Conservation (phyloP, 257 asterid species). For the Haberlea rhodopensis region DNA sequence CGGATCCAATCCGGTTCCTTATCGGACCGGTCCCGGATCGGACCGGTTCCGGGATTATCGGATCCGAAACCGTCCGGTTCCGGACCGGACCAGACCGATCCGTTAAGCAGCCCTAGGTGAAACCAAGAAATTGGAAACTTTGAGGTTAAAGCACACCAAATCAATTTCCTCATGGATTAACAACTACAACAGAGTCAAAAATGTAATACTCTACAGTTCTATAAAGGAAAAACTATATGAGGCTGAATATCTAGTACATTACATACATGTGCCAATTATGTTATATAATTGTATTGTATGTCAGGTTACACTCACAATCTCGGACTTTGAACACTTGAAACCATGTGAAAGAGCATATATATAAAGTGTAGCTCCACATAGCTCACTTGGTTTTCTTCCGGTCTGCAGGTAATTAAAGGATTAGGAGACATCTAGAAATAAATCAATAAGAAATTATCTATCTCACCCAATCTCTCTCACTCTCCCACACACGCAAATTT, state of each 20-base stretch:
- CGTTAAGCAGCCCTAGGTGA: too few relatives aligned
- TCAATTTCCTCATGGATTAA: constrained; percentile 7
- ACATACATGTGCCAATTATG: constrained; percentile 9
- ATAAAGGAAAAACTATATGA: background rate
- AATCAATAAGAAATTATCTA: background rate
- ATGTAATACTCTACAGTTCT: constrained; percentile 11
- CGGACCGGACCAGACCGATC: too few relatives aligned
- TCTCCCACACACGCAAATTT: background rate
- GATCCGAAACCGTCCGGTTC: too few relatives aligned
- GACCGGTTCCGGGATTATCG: too few relatives aligned
- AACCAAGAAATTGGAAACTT: constrained; percentile 4
- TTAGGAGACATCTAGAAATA: constrained; percentile 17
- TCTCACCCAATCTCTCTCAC: constrained; percentile 10
- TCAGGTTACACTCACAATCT: constrained; percentile 57
- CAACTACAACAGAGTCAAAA: constrained; percentile 15
- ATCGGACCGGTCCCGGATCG: too few relatives aligned
- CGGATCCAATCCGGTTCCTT: too few relatives aligned
- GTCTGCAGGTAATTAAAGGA: constrained; percentile 52
- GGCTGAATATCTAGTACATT: constrained; percentile 5
- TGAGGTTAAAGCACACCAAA: background rate
- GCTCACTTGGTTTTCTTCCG: constrained; percentile 94
- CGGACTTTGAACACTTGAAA: constrained; percentile 57
- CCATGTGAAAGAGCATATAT: constrained; percentile 79
- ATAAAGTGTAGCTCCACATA: constrained; percentile 92
- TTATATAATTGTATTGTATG: constrained; percentile 12